Percentiles rank a stretch among this genome's conserved stretches.
phyloP scores from a whole-genome alignment of 495 filamentous ascomycete genomes.

The Chaetomium tenue region DNA sequence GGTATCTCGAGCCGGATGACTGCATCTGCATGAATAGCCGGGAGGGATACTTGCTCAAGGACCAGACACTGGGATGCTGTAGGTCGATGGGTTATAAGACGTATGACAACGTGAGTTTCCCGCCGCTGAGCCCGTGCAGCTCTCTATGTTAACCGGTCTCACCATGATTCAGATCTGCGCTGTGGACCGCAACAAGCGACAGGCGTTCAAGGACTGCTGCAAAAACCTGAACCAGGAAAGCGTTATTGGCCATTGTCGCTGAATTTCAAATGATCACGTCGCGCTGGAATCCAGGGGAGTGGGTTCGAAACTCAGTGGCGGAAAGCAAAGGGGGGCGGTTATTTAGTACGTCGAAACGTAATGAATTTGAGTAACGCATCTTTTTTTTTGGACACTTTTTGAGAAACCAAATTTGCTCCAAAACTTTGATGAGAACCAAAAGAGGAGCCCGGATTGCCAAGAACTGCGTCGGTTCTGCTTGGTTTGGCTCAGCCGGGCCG shows the following conservation, averaged over 20 bases:
- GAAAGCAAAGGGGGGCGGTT: too few relatives aligned
- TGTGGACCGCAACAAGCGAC: constrained; percentile 29
- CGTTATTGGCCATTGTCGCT: constrained; percentile 39
- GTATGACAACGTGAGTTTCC: constrained; percentile 23
- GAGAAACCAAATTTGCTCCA: too few relatives aligned
- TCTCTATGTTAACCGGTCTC: background rate
- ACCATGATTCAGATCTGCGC: constrained; percentile 29
- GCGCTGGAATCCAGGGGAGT: too few relatives aligned
- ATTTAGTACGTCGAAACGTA: too few relatives aligned
- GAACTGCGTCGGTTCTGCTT: background rate
- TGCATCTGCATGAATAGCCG: constrained; percentile 40
- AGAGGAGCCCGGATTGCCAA: background rate
- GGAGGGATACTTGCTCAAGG: constrained; percentile 29
- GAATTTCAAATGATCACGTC: background rate
- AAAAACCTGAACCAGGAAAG: constrained; percentile 36
- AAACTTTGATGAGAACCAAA: background rate
- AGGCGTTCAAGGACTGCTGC: constrained; percentile 38
- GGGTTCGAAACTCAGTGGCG: too few relatives aligned
- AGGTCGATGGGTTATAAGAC: constrained; percentile 30
- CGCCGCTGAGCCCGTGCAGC: background rate
- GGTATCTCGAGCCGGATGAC: constrained; percentile 36
- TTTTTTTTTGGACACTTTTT: too few relatives aligned
- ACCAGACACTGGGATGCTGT: constrained; percentile 29
- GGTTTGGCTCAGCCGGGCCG: background rate
- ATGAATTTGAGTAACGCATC: too few relatives aligned